Evolutionary conservation across 2,329 filamentous ascomycete genomes (phyloP).

Genomic region (Lecanicillium sp.): DNA sequence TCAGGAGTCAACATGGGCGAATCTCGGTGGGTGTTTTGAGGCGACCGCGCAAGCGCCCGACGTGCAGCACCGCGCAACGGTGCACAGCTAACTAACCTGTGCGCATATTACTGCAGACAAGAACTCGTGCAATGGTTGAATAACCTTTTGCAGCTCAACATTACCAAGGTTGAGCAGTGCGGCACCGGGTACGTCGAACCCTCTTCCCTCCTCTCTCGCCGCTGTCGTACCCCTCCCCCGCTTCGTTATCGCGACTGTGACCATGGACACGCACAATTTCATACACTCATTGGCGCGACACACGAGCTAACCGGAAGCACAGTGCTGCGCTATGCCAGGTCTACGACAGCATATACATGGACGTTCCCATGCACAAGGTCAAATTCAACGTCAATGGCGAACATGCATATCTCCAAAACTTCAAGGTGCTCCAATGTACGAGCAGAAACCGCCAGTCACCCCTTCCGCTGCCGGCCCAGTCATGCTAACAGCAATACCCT

Average conservation of each 20-base stretch:
- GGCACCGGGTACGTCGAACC: slow-evolving; percentile 73
- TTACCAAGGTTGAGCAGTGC: slow-evolving; percentile 98
- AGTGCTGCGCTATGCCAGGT: slow-evolving; percentile 95
- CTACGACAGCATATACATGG: slow-evolving; percentile 95
- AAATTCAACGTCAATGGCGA: slow-evolving; percentile 98
- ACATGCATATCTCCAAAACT: slow-evolving; percentile 97
- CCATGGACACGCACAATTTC: no score
- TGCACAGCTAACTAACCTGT: neutral
- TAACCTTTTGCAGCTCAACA: slow-evolving; percentile 93
- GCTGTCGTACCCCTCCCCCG: slow-evolving; percentile 14
- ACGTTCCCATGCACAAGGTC: slow-evolving; percentile 90
- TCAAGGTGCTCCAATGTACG: slow-evolving; percentile 94
- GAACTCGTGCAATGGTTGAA: slow-evolving; percentile 96
- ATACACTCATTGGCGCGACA: neutral
- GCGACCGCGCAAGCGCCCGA: slow-evolving; percentile 4
- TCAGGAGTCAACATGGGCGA: slow-evolving; percentile 36
- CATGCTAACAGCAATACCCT: slow-evolving; percentile 8
- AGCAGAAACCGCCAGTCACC: slow-evolving; percentile 5
- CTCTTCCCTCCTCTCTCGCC: slow-evolving; percentile 6
- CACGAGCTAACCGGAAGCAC: slow-evolving; percentile 13
- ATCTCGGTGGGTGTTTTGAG: slow-evolving; percentile 31
- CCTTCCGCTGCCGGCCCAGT: slow-evolving; percentile 2
- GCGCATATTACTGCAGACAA: slow-evolving; percentile 53
- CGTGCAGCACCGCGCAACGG: neutral
- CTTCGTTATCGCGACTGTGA: slow-evolving; percentile 8